Evolutionary conservation across 129 eudicot genomes (phyloP), one percentile per base, ranked within the genome.

Genomic region (Lactuca sativa): DNA sequence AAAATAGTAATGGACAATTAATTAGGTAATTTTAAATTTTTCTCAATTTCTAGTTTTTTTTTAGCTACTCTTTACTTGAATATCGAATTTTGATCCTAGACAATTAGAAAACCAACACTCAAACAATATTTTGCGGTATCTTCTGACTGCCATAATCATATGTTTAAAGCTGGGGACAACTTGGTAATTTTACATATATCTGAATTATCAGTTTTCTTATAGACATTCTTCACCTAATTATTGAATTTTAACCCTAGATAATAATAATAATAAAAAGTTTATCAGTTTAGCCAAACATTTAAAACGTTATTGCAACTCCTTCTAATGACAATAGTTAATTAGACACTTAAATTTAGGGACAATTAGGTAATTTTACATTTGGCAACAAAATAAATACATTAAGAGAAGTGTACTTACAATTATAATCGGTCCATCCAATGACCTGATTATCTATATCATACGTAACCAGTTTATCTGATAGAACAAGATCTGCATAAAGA

Each of bases 341-440:
- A 43, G 0, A 8, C 10, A 13, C 49, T 43, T 43, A 2, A 43
- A 43, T 12, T 3, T 43, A 43, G 49, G 49, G 13, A 43, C 13
- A 43, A 43, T 43, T 43, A 43, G 3, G 52, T 47, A 47, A 47
- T 47, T 47, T 47, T 47, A 47, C 52, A 47, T 47, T 12, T 2
- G 15, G 52, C 3, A 11, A 53, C 3, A 53, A 53, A 53, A 15
- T 64, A 7, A 4, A 51, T 49, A 8, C 36, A 33, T 53, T 36
- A 67, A 67, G 17, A 36, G 55, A 71, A 56, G 55, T 25, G 15
- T 63, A 80, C 95, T 88, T 78, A 88, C 96, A 86, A 67, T 86
- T 81, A 81, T 86, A 81, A 12, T 82, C 85, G 4, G 86, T 77
- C 95, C 96, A 90, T 71, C 96, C 96, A 62, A 90, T 84, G 37